These are phyloP conservation scores for Kingdonia uniflora DNA, from an alignment of 164 flowering plant species.

Conservation along the genomic window DNA sequence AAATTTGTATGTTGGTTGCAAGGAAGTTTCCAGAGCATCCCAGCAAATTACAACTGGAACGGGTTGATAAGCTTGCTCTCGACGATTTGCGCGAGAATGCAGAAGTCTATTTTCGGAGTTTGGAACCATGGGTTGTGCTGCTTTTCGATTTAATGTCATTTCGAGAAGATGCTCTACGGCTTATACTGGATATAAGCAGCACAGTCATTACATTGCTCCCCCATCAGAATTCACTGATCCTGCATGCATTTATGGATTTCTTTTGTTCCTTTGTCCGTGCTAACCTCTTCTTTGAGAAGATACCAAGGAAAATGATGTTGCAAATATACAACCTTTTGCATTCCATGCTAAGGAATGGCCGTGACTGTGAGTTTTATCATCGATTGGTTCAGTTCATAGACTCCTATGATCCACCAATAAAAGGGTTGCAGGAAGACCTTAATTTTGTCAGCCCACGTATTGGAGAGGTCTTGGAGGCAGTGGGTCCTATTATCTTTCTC, in stretches of 20 bases:
- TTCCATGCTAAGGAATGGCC: slow-evolving; percentile 59
- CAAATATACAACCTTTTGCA: slow-evolving; percentile 90
- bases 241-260: slow-evolving; percentile 98
- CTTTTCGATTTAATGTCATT: slow-evolving; percentile 93
- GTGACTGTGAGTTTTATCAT: slow-evolving; percentile 94
- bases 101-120: slow-evolving; percentile 65
- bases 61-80: slow-evolving; percentile 74
- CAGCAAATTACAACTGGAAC: slow-evolving; percentile 78
- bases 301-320: slow-evolving; percentile 97
- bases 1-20: slow-evolving; percentile 55
- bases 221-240: slow-evolving; percentile 88
- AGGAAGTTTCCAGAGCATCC: slow-evolving; percentile 94
- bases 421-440: slow-evolving; percentile 93
- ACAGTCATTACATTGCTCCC: slow-evolving; percentile 98
- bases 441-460: slow-evolving; percentile 98
- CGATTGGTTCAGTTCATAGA: slow-evolving; percentile 94
- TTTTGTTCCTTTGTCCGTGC: slow-evolving; percentile 91
- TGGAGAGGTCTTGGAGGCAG: slow-evolving; percentile 99
- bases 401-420: slow-evolving; percentile 93
- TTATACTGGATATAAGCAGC: slow-evolving; percentile 92
- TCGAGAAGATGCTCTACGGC: slow-evolving; percentile 87
- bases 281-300: slow-evolving; percentile 86
- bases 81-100: slow-evolving; percentile 75
- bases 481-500: slow-evolving; percentile 82
- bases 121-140: slow-evolving; percentile 94